Conservation (phyloP, 1,284 basidiomycete species). For the Cryptococcus depauperatus region DNA sequence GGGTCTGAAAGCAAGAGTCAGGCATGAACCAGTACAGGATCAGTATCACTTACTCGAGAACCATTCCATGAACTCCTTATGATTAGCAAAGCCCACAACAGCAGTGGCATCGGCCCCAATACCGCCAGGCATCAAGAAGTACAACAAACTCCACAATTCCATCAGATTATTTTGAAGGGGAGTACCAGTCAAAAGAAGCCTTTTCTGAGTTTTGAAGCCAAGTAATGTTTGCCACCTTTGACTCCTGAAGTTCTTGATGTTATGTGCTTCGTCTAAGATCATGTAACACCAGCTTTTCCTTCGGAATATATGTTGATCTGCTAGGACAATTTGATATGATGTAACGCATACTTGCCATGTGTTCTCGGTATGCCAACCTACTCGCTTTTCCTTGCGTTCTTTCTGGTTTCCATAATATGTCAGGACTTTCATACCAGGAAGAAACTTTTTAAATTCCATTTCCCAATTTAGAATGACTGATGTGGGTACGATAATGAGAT, state of each 20-base stretch:
- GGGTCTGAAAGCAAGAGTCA: constrained; percentile 55
- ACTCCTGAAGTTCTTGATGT: constrained; percentile 97
- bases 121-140: constrained; percentile 85
- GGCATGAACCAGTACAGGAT: not conserved
- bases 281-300: constrained; percentile 95
- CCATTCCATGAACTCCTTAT: constrained; percentile 94
- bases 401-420: constrained; percentile 88
- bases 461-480: constrained; percentile 96
- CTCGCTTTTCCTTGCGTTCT: constrained; percentile 83
- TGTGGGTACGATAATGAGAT: constrained; percentile 90
- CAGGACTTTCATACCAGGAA: constrained; percentile 85
- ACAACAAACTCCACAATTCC: constrained; percentile 88
- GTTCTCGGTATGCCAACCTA: constrained; percentile 89
- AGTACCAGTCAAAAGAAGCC: constrained; percentile 83
- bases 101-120: constrained; percentile 45
- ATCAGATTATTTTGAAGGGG: constrained; percentile 94
- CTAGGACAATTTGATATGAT: constrained; percentile 84
- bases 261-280: constrained; percentile 93
- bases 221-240: constrained; percentile 92
- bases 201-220: constrained; percentile 85
- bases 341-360: constrained; percentile 95
- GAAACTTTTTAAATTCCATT: constrained; percentile 98
- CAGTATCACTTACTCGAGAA: constrained; percentile 69
- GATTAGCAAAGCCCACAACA: constrained; percentile 76
- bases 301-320: constrained; percentile 89